phyloP scores from a whole-genome alignment of 768 basidiomycete genomes.

The Kwoniella mangroviensis region DNA sequence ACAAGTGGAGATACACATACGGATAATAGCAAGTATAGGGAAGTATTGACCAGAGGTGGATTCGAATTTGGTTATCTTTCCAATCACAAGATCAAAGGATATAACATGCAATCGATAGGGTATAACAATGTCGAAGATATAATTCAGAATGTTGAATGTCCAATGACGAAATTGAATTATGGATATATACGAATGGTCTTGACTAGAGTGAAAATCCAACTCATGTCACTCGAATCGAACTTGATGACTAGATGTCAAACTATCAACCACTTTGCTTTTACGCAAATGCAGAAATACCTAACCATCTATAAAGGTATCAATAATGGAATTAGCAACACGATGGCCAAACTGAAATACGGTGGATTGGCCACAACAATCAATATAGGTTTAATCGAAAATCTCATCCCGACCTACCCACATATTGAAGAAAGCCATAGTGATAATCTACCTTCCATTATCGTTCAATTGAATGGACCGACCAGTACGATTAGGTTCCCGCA shows the following conservation, averaged over 20 bases:
- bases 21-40: not conserved
- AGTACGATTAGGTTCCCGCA: constrained; percentile 1
- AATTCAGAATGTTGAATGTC: not conserved
- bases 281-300: not conserved
- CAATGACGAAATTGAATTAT: not conserved
- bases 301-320: not conserved
- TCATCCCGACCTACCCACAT: constrained; percentile 1
- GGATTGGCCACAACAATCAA: not conserved
- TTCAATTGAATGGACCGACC: not conserved
- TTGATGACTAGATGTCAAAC: not conserved
- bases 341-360: not conserved
- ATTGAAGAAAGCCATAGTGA: not conserved
- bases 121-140: not conserved
- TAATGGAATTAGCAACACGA: not conserved
- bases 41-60: not conserved
- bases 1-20: not conserved
- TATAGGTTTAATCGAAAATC: not conserved
- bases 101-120: not conserved
- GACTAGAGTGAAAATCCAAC: not conserved
- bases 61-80: not conserved
- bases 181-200: not conserved
- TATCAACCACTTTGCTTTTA: not conserved
- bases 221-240: not conserved
- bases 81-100: not conserved
- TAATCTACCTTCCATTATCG: not conserved